Base-by-base conservation (phyloP, 2,329 filamentous ascomycete species). In the Fusarium tricinctum region DNA sequence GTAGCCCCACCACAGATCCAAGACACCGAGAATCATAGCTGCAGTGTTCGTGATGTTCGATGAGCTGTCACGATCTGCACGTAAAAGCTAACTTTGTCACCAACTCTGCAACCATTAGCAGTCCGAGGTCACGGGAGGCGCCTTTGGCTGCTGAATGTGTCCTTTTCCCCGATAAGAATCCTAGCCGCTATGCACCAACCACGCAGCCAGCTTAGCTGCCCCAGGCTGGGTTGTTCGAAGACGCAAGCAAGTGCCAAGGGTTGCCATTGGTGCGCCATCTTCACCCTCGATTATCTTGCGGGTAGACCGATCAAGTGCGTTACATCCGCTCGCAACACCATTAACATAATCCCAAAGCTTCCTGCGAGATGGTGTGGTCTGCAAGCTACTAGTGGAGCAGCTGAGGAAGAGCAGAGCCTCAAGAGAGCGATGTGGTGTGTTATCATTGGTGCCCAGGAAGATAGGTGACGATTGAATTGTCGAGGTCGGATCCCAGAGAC, bases 371-470 rank as follows among this genome's bases (percentile, higher is more conserved):
- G 72, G 72, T 73, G 72, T 72, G 71, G 56, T 64, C 22, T 50
- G 45, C 19, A 23, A 57, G 47, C 35, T 38, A 32, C 58, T 28
- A 70, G 64, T 52, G 42, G 46, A 58, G 39, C 23, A 48, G 38
- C 54, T 35, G 14, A 23, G 49, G 44, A 45, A 39, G 38, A 65
- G 60, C 63, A 70, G 70, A 75, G 72, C 64, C 68, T 63, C 73
- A 71, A 38, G 40, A 62, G 58, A 40, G 42, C 62, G 60, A 77
- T 75, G 75, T 77, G 74, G 65, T 69, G 62, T 62, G 44, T 56
- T 58, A 49, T 68, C 61, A 75, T 76, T 77, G 76, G 75, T 63
- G 58, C 66, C 48, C 35, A 26, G 26, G 3, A 42, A 59, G 32
- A 58, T 49, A 47, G 53, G 30, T 55, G 57, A 59, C 42, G 57